A percentile compares a stretch with the other conserved stretches of the same genome.
Evolutionary conservation across 2,329 filamentous ascomycete species (phyloP).

Genomic region (Scorias spongiosa): DNA sequence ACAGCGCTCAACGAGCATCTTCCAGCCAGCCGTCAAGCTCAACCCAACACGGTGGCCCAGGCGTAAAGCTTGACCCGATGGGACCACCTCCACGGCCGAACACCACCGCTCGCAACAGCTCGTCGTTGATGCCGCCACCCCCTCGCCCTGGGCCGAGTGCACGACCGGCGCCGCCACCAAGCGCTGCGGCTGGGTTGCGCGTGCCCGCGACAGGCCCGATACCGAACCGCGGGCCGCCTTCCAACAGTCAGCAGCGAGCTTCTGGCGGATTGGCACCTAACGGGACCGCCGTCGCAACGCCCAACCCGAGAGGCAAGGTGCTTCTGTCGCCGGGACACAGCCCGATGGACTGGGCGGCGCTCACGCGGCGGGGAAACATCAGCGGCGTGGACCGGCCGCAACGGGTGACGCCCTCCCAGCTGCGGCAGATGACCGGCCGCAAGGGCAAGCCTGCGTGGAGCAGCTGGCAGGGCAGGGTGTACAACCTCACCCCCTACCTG

Average conservation of each 20-base stretch:
- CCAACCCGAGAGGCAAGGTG: slow-evolving; percentile 46
- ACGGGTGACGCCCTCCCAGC: slow-evolving; percentile 66
- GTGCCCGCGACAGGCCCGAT: slow-evolving; percentile 33
- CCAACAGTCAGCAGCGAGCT: slow-evolving; percentile 24
- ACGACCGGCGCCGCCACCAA: slow-evolving; percentile 6
- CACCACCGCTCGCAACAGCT: slow-evolving; percentile 7
- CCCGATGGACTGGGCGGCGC: slow-evolving; percentile 86
- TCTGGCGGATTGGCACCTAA: slow-evolving; percentile 18
- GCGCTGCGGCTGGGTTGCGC: slow-evolving; percentile 24
- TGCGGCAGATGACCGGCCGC: slow-evolving; percentile 65
- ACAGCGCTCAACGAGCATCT: slow-evolving; percentile 31
- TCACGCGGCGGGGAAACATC: slow-evolving; percentile 38
- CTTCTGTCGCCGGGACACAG: slow-evolving; percentile 80
- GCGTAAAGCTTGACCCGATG: neutral
- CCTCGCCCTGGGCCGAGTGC: slow-evolving; percentile 11
- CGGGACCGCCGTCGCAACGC: slow-evolving; percentile 21
- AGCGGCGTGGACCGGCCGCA: slow-evolving; percentile 39
- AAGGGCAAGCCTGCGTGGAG: slow-evolving; percentile 79
- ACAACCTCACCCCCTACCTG: slow-evolving; percentile 82
- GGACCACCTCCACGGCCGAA: slow-evolving; percentile 2
- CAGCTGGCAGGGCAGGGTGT: slow-evolving; percentile 75
- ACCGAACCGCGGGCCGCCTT: slow-evolving; percentile 28
- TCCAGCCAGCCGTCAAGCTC: slow-evolving; percentile 21
- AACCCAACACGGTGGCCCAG: slow-evolving; percentile 11
- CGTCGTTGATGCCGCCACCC: slow-evolving; percentile 13